Conservation (phyloP, 1,284 basidiomycete genomes). For the Mycena sp. region DNA sequence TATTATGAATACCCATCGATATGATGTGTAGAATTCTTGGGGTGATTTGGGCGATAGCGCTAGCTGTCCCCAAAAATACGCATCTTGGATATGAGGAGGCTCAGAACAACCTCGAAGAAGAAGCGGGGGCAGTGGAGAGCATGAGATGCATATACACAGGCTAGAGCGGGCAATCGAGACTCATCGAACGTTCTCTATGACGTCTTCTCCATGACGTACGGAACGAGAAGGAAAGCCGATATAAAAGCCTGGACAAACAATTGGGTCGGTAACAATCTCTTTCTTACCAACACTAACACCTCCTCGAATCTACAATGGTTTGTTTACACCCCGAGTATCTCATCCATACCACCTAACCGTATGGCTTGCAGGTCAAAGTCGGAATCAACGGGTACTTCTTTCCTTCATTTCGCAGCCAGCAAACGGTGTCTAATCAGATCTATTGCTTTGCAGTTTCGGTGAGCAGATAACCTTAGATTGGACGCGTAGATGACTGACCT, state of each 20-base stretch:
- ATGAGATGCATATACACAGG: no score
- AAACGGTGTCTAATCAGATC: conserved; percentile 35
- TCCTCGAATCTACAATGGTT: conserved; percentile 9
- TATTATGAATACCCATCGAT: no score
- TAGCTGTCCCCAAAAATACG: no score
- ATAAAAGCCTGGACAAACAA: background rate
- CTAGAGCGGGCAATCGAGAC: no score
- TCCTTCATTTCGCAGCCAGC: conserved; percentile 3
- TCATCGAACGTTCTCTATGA: no score
- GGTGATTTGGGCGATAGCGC: no score
- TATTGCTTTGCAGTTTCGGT: conserved; percentile 77
- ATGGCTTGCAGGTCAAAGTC: conserved; percentile 71
- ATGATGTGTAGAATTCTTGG: no score
- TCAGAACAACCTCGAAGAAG: no score
- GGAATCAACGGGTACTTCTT: conserved; percentile 90
- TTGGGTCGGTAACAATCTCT: background rate
- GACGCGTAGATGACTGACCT: background rate
- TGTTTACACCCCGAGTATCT: background rate
- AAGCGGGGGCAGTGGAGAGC: no score
- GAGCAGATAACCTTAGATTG: conserved; percentile 42
- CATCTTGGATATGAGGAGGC: no score
- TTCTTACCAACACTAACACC: background rate
- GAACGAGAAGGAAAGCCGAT: no score
- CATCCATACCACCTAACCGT: background rate
- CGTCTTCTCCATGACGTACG: no score